Base-by-base conservation (phyloP, 2,329 filamentous ascomycete genomes). In the Chaetomium olivaceum region DNA sequence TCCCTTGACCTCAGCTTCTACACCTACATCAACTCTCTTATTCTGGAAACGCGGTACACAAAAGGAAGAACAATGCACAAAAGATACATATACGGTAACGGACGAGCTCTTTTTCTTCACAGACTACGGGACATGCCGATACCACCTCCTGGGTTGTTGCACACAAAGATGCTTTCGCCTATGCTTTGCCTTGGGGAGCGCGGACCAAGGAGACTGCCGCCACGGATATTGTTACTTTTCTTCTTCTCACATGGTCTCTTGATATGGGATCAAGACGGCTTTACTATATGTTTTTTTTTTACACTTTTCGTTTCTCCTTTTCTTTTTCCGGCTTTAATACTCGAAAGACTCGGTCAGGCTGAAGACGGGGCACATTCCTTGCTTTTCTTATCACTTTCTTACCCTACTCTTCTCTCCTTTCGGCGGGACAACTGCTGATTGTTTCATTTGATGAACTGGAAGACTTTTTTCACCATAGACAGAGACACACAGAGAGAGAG, bases 41-140 rank as follows among this genome's bases (percentile, higher is more conserved):
- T 70, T 62, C 68, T 43, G 61, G 62, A 62, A 50, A 48, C 25
- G 58, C 64, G 66, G 67, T 69, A 69, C 68, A 69, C 63, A 68
- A 70, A 68, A 65, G 31, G 31, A 51, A 59, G 61, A 61, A 65
- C 67, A 61, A 65, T 51, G 66, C 65, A 68, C 55, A 63, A 72
- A 67, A 71, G 71, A 68, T 64, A 39, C 36, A 62, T 64, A 33
- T 51, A 61, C 36, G 61, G 56, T 43, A 68, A 71, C 52, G 70
- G 69, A 63, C 63, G 62, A 57, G 65, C 68, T 36, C 39, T 43
- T 43, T 39, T 73, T 71, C 55, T 67, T 63, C 57, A 70, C 36
- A 71, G 67, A 56, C 55, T 60, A 72, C 68, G 70, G 66, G 66
- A 68, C 62, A 70, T 70, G 71, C 70, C 68, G 68, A 60, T 55